These are phyloP conservation scores for Stellera chamaejasme DNA, from an alignment of 345 rosid species.

Conservation along the genomic window DNA sequence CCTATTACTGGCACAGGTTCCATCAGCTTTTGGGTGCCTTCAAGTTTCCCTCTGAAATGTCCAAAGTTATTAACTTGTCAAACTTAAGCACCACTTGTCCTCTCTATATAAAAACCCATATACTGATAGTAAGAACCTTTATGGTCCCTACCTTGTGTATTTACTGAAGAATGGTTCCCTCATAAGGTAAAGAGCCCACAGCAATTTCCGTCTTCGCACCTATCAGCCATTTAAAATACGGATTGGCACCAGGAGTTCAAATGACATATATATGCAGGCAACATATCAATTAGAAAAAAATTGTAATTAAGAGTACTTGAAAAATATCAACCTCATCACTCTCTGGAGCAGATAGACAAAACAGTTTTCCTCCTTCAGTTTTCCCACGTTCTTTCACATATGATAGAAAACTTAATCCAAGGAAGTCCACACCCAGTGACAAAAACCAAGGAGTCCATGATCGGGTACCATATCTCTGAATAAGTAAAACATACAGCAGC, in stretches of 20 bases:
- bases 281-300: neutral
- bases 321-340: constrained; percentile 59
- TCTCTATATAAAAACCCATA: no score
- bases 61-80: neutral
- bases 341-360: constrained; percentile 47
- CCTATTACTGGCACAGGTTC: constrained; percentile 22
- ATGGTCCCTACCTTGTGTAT: constrained; percentile 75
- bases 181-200: constrained; percentile 92
- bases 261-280: no score
- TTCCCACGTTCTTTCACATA: constrained; percentile 24
- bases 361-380: constrained; percentile 29
- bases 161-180: constrained; percentile 93
- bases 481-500: constrained; percentile 80
- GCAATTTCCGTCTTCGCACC: constrained; percentile 75
- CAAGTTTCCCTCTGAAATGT: constrained; percentile 64
- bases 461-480: constrained; percentile 62
- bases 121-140: neutral
- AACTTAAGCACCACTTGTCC: no score
- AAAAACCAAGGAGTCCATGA: constrained; percentile 96
- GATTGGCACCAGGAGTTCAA: no score
- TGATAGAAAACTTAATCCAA: constrained; percentile 50
- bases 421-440: constrained; percentile 58
- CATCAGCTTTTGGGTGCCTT: constrained; percentile 45
- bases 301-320: neutral
- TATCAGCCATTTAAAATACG: constrained; percentile 19